These are phyloP conservation scores for Penicillium sp. DNA, from an alignment of 2,329 filamentous ascomycete species.

Conservation along the genomic window DNA sequence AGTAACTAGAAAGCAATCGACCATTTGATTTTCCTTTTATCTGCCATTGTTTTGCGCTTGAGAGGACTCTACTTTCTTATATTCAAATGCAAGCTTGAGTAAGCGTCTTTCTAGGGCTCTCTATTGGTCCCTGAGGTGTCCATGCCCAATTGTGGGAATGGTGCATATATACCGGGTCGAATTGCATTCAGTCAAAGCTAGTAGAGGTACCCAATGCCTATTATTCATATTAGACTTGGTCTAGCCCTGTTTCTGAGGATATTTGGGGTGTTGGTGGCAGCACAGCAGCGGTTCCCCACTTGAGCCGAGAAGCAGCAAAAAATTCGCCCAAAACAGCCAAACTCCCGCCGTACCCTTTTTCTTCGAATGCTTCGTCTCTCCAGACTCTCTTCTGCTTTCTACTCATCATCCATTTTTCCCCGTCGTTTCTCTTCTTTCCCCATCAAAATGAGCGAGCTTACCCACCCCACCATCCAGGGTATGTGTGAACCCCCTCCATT, in stretches of 20 bases:
- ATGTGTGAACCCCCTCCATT: conserved; percentile 27
- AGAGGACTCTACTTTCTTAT: background rate
- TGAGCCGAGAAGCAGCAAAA: conserved; percentile 12
- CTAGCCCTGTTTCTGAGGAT: background rate
- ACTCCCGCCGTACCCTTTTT: conserved; percentile 26
- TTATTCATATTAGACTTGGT: background rate
- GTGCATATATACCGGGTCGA: background rate
- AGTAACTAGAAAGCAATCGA: conserved; percentile 44
- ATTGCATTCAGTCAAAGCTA: background rate
- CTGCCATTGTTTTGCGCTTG: background rate
- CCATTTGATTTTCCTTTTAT: conserved; percentile 20
- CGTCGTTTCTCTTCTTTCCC: conserved; percentile 17
- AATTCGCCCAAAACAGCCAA: conserved; percentile 24
- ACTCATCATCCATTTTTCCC: conserved; percentile 13
- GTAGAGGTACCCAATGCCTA: background rate
- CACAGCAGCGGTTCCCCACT: conserved; percentile 17
- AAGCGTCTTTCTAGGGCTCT: conserved; percentile 13
- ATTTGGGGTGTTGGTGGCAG: conserved; percentile 4
- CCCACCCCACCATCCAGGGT: conserved; percentile 76
- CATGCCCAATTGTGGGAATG: background rate
- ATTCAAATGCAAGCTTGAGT: conserved; percentile 2
- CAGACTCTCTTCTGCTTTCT: conserved; percentile 20
- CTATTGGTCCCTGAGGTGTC: conserved; percentile 5
- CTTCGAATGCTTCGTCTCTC: conserved; percentile 21
- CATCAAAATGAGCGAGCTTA: conserved; percentile 65